These are phyloP conservation scores for Hyphopichia khmerensis DNA, from an alignment of 1,139 yeast species.

Conservation along the genomic window DNA sequence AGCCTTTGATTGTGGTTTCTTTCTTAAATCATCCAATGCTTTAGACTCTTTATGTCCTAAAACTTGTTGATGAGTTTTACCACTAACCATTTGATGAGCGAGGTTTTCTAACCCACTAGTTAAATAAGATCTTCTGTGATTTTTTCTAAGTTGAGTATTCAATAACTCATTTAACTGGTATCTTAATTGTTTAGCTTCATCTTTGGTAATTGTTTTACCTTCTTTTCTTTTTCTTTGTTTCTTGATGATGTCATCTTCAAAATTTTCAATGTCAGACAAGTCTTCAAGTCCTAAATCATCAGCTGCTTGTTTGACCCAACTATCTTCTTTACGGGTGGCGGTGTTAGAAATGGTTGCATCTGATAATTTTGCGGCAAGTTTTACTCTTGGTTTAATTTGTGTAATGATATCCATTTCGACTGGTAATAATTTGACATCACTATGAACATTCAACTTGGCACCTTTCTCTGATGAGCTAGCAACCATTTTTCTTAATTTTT, in stretches of 20 bases:
- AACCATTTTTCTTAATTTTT: slow-evolving; percentile 67
- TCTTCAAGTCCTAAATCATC: slow-evolving; percentile 86
- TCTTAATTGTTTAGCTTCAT: slow-evolving; percentile 48
- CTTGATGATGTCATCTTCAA: slow-evolving; percentile 65
- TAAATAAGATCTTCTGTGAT: slow-evolving; percentile 69
- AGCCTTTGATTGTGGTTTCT: slow-evolving; percentile 15
- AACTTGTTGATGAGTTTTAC: slow-evolving; percentile 66
- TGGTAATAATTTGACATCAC: slow-evolving; percentile 71
- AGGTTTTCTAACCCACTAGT: slow-evolving; percentile 83
- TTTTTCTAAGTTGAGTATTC: slow-evolving; percentile 60
- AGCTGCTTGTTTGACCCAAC: slow-evolving; percentile 89
- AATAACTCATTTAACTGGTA: slow-evolving; percentile 60
- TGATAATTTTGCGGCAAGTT: slow-evolving; percentile 69
- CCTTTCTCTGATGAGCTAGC: slow-evolving; percentile 32
- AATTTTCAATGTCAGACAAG: slow-evolving; percentile 54
- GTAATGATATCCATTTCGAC: slow-evolving; percentile 72
- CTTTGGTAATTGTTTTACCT: slow-evolving; percentile 51
- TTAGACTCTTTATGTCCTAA: slow-evolving; percentile 68
- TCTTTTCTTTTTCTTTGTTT: slow-evolving; percentile 63
- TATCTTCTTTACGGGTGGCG: slow-evolving; percentile 65
- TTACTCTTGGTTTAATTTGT: slow-evolving; percentile 69
- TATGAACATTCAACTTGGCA: slow-evolving; percentile 31
- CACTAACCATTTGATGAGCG: slow-evolving; percentile 79
- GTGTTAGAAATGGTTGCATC: slow-evolving; percentile 63
- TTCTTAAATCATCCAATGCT: slow-evolving; percentile 66